These are phyloP conservation scores for Hyparrhenia diplandra DNA, from an alignment of 176 grass and related monocot genomes.

Conservation along the genomic window DNA sequence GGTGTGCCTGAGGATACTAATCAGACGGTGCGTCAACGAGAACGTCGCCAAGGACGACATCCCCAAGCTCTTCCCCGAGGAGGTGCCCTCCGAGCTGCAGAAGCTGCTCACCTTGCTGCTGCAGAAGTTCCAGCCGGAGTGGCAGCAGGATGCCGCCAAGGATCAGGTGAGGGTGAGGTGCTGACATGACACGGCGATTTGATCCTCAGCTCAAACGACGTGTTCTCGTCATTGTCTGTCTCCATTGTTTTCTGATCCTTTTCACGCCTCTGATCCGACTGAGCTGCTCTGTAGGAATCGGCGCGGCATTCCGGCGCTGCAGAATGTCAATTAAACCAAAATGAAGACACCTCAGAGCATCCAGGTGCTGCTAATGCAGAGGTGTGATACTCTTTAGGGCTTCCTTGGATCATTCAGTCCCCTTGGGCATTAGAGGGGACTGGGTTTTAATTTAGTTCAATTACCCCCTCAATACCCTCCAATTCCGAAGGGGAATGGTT, in stretches of 20 bases:
- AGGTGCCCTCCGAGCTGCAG: slow-evolving; percentile 70
- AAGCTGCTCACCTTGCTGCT: slow-evolving; percentile 80
- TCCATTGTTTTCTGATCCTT: background rate
- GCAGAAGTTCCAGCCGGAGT: slow-evolving; percentile 86
- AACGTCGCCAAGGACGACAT: slow-evolving; percentile 58
- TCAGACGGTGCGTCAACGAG: slow-evolving; percentile 58
- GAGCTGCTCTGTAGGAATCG: slow-evolving; percentile 26
- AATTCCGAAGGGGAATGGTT: no score
- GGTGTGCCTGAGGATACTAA: slow-evolving; percentile 78
- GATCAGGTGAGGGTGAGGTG: slow-evolving; percentile 44
- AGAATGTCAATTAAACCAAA: slow-evolving; percentile 25
- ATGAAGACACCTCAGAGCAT: slow-evolving; percentile 33
- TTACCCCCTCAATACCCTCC: no score
- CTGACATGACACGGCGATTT: background rate
- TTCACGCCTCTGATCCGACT: background rate
- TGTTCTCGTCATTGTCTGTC: background rate
- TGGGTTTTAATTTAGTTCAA: no score
- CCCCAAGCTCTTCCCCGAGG: slow-evolving; percentile 61
- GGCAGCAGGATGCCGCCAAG: slow-evolving; percentile 61
- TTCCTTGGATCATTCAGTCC: no score
- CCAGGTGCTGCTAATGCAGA: slow-evolving; percentile 19
- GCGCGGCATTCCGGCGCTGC: background rate
- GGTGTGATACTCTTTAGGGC: background rate
- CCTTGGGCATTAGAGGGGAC: no score
- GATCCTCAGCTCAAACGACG: background rate